These are phyloP conservation scores for Citropsis articulata DNA, from an alignment of 345 rosid genomes.

Conservation along the genomic window DNA sequence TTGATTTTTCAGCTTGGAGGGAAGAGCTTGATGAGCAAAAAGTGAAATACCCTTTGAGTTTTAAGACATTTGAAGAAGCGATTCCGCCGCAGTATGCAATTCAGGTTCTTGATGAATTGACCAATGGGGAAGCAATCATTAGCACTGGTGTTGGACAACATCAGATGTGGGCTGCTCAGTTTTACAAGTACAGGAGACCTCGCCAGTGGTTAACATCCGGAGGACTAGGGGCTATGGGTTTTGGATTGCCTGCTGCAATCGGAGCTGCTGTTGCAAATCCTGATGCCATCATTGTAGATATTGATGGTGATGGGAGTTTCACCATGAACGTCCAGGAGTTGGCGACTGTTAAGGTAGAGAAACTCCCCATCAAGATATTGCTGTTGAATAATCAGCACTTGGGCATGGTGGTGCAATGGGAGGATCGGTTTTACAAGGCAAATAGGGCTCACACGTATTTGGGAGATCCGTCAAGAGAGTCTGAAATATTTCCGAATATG, in stretches of 20 bases:
- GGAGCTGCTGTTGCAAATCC: conserved; percentile 98
- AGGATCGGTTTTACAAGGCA: conserved; percentile 90
- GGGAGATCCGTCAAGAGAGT: conserved; percentile 69
- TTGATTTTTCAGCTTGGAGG: conserved; percentile 72
- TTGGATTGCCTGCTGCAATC: conserved; percentile 95
- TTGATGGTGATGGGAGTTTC: conserved; percentile 98
- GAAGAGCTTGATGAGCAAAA: conserved; percentile 74
- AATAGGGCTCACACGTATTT: conserved; percentile 88
- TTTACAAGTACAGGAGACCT: conserved; percentile 83
- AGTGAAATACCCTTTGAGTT: conserved; percentile 58
- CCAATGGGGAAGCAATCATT: conserved; percentile 76
- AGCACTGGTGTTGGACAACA: conserved; percentile 99
- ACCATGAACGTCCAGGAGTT: conserved; percentile 94
- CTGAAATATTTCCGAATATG: conserved; percentile 85
- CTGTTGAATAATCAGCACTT: conserved; percentile 89
- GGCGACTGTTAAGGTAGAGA: conserved; percentile 81
- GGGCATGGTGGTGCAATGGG: conserved; percentile 98
- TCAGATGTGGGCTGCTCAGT: conserved; percentile 99
- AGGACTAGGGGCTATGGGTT: conserved; percentile 98
- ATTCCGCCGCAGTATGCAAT: conserved; percentile 95
- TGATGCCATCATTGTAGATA: conserved; percentile 74
- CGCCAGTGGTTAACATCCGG: conserved; percentile 91
- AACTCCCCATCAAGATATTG: conserved; percentile 79
- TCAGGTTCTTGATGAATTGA: conserved; percentile 82
- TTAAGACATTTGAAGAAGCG: conserved; percentile 81